Evolutionary conservation across 2,329 filamentous ascomycete species (phyloP).

Genomic region (Lachnellula suecica): DNA sequence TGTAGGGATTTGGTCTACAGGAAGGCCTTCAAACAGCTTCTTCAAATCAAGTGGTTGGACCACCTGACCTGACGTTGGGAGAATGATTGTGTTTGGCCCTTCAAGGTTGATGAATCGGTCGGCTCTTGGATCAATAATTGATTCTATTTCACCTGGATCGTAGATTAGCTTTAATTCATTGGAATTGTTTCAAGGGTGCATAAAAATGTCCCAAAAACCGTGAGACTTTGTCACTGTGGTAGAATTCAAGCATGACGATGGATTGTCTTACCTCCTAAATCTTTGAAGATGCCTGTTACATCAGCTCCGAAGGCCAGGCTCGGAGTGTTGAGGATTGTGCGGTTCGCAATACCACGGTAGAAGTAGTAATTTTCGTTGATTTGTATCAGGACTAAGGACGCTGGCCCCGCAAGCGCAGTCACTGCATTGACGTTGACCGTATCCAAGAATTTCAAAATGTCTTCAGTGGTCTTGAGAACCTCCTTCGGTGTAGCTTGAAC

Average conservation of each 20-base stretch:
- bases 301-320: conserved; percentile 23
- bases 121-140: conserved; percentile 15
- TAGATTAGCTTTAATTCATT: too few species aligned
- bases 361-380: conserved; percentile 28
- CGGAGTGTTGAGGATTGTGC: conserved; percentile 17
- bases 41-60: conserved; percentile 14
- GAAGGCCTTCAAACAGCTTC: conserved; percentile 11
- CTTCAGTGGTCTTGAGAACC: conserved; percentile 5
- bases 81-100: conserved; percentile 14
- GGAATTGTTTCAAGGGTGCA: too few species aligned
- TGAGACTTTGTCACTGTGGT: too few species aligned
- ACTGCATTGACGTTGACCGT: conserved; percentile 29
- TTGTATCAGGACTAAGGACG: conserved; percentile 26
- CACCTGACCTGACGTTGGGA: conserved; percentile 12
- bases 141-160: conserved; percentile 11
- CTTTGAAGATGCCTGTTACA: conserved; percentile 20
- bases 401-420: conserved; percentile 27
- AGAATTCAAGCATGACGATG: too few species aligned
- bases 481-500: conserved; percentile 14
- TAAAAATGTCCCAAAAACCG: too few species aligned
- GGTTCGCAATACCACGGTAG: conserved; percentile 26
- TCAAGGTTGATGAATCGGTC: conserved; percentile 19
- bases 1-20: conserved; percentile 13
- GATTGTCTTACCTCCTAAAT: too few species aligned
- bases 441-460: conserved; percentile 20